Evolutionary conservation across 2,329 filamentous ascomycete genomes (phyloP).

Genomic region (Cryphonectria radicalis): DNA sequence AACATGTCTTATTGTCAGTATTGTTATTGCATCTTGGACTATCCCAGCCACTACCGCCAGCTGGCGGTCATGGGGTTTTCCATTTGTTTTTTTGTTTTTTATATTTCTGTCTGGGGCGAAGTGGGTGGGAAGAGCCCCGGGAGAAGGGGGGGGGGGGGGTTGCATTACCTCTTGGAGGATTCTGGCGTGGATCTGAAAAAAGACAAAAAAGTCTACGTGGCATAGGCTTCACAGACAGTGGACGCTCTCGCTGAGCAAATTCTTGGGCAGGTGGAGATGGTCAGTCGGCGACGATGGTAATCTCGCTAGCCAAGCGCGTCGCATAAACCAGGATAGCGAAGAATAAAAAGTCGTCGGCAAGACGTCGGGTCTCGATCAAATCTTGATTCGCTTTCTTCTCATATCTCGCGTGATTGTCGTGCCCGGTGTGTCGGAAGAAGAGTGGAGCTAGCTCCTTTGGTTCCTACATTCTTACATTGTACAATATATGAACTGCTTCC

Average conservation of each 20-base stretch:
- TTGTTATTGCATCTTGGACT: constrained; percentile 1
- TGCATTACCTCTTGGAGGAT: not conserved
- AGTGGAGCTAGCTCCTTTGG: not conserved
- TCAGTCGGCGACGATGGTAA: not conserved
- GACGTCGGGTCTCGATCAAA: not conserved
- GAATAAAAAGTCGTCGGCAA: not conserved
- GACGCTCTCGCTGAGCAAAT: constrained; percentile 10
- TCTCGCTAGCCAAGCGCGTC: not conserved
- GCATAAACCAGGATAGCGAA: not conserved
- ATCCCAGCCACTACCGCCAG: not conserved
- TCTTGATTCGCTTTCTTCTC: not conserved
- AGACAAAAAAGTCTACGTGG: not conserved
- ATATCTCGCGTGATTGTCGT: not conserved
- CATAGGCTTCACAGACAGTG: not conserved
- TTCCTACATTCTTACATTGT: not conserved
- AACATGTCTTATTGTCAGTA: not conserved
- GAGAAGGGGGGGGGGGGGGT: not conserved
- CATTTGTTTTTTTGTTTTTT: not conserved
- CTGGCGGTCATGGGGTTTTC: not conserved
- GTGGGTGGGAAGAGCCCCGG: not conserved
- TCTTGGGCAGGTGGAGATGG: not conserved
- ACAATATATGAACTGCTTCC: not conserved
- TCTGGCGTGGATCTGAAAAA: not conserved
- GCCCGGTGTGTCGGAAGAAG: not conserved
- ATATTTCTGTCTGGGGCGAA: not conserved